Conservation (phyloP, 1,284 basidiomycete genomes). For the Rhodotorula sp. region DNA sequence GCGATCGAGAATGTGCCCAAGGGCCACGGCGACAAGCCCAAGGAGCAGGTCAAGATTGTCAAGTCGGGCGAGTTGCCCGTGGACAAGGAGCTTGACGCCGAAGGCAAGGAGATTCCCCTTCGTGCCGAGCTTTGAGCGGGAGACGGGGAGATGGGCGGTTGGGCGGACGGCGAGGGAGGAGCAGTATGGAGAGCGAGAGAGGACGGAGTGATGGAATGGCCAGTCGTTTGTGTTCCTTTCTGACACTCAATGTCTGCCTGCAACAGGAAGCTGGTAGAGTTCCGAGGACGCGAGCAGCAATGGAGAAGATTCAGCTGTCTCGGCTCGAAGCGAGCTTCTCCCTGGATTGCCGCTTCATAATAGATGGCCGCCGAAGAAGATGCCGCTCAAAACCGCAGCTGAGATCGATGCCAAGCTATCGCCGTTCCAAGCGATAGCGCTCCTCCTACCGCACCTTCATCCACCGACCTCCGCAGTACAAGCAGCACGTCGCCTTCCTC, state of each 20-base stretch:
- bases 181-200: background rate
- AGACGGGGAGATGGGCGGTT: background rate
- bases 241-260: too few relatives aligned
- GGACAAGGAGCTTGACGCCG: constrained; percentile 60
- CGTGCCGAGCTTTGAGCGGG: constrained; percentile 77
- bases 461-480: constrained; percentile 34
- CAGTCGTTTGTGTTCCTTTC: too few relatives aligned
- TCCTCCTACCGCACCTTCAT: constrained; percentile 15
- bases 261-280: too few relatives aligned
- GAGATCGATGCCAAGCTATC: too few relatives aligned
- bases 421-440: too few relatives aligned
- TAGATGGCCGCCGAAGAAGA: too few relatives aligned
- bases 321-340: too few relatives aligned
- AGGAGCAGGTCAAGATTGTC: constrained; percentile 69
- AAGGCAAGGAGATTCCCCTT: constrained; percentile 83
- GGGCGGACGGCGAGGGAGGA: background rate
- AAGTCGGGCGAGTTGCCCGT: constrained; percentile 71
- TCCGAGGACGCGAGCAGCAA: too few relatives aligned
- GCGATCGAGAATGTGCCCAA: constrained; percentile 65
- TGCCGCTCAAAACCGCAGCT: too few relatives aligned
- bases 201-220: background rate
- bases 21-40: constrained; percentile 66
- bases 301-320: too few relatives aligned
- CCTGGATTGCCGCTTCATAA: too few relatives aligned
- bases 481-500: constrained; percentile 20